A percentile compares a stretch with the other conserved stretches of the same genome.
Evolutionary conservation across 768 basidiomycete genomes (phyloP).

Genomic region (Xanthoconium stramineum): DNA sequence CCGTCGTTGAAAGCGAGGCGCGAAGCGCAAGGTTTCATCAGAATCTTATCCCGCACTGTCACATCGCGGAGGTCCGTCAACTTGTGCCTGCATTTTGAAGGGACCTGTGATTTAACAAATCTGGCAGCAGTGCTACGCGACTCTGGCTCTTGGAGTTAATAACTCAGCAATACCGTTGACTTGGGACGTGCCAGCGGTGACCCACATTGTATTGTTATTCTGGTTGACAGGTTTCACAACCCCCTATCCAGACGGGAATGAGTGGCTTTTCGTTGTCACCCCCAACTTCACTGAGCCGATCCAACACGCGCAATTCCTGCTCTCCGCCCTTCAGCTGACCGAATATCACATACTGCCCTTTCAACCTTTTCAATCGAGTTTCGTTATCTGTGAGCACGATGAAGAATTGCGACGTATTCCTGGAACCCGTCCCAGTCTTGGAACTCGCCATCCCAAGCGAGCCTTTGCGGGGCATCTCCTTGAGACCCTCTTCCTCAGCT

Average conservation of each 20-base stretch:
- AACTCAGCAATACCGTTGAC: neutral
- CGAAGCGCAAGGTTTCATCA: neutral
- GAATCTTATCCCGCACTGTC: neutral
- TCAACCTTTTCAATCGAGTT: conserved; percentile 40
- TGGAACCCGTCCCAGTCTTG: conserved; percentile 40
- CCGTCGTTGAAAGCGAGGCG: neutral
- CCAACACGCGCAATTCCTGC: conserved; percentile 33
- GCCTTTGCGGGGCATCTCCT: conserved; percentile 37
- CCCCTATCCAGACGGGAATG: conserved; percentile 42
- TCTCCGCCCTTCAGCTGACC: conserved; percentile 36
- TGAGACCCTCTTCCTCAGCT: conserved; percentile 50
- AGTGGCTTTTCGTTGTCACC: conserved; percentile 35
- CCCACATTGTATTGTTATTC: neutral
- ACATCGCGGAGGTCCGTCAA: neutral
- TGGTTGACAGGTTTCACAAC: conserved; percentile 30
- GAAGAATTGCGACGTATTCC: conserved; percentile 50
- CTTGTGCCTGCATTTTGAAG: neutral
- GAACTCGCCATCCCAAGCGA: conserved; percentile 53
- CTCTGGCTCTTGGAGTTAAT: neutral
- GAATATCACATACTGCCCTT: conserved; percentile 49
- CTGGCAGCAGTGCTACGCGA: neutral
- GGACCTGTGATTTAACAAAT: conserved; percentile 3
- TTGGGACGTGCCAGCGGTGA: neutral
- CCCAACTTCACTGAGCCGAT: conserved; percentile 32
- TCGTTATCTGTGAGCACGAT: conserved; percentile 44